Base-by-base conservation (phyloP, 2,329 filamentous ascomycete genomes). In the Fusarium sarcochroum region DNA sequence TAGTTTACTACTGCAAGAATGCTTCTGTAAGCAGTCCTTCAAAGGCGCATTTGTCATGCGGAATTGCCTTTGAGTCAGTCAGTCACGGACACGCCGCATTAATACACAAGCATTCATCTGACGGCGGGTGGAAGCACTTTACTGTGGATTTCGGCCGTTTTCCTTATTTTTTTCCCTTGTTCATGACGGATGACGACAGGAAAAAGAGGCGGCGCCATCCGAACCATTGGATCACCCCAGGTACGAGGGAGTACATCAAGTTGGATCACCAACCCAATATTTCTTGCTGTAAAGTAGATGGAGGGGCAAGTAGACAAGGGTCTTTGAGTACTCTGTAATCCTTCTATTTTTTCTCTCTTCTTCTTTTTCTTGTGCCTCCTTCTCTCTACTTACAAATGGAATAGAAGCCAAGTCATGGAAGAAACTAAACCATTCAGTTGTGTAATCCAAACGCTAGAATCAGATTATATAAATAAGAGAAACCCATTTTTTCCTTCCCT, bases 351-450 rank as follows among this genome's bases (percentile, higher is more conserved):
- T 50, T 44, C 20, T 23, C 15, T 38, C 20, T 52, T 48, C 27
- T 30, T 48, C 27, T 38, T 58, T 50, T 40, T 9, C 17, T 14
- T 25, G 8, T 9, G 20, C 25, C 20, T 17, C 32, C n/a, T 41
- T 23, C 9, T 15, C 63, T 44, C 34, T 32, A 69, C 66, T 69
- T 59, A 69, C 66, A 59, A 69, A 69, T 69, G 46, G 47, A 58
- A 66, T 51, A 35, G 38, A 51, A 51, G 27, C 27, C 42, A 25
- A 59, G n/a, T 23, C 46, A 18, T 58, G 7, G 42, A 56, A 55
- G 30, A 63, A 60, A 35, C 42, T 35, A 51, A 59, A 53, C 23
- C 42, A 51, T 57, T 49, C 30, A 41, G 35, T 49, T 53, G 49
- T 58, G 52, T 44, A 56, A 68, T 49, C 44, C 37, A 46, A n/a